phyloP scores from a whole-genome alignment of 176 grass and related monocot species.

The Oryza meridionalis region DNA sequence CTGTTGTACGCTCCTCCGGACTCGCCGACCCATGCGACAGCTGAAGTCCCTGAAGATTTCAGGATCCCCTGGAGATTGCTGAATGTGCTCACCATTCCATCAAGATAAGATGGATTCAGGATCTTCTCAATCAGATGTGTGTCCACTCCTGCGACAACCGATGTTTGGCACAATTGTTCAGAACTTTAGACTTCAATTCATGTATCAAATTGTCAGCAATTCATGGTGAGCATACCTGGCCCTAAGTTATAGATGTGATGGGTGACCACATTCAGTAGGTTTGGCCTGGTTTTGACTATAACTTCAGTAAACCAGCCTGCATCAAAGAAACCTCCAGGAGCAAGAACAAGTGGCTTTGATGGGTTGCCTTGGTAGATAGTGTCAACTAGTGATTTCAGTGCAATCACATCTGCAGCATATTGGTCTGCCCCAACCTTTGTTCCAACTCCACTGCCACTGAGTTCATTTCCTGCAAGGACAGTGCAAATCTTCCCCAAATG shows the following conservation, averaged over 20 bases:
- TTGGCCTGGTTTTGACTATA: conserved; percentile 67
- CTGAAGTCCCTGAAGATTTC: conserved; percentile 51
- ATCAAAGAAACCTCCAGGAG: conserved; percentile 90
- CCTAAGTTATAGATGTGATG: conserved; percentile 96
- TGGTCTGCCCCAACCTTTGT: conserved; percentile 54
- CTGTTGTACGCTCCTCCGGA: conserved; percentile 96
- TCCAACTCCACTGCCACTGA: conserved; percentile 71
- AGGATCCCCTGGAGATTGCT: conserved; percentile 60
- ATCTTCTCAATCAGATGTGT: conserved; percentile 73
- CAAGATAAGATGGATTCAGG: conserved; percentile 67
- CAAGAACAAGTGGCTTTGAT: conserved; percentile 73
- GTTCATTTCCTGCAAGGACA: conserved; percentile 78
- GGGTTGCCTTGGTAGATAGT: conserved; percentile 43
- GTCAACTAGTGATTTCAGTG: conserved; percentile 59
- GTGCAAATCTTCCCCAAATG: neutral
- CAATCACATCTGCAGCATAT: conserved; percentile 71
- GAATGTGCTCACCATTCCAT: conserved; percentile 60
- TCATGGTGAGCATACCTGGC: conserved; percentile 52
- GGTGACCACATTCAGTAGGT: conserved; percentile 66
- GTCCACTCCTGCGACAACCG: conserved; percentile 57
- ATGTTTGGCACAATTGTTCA: neutral
- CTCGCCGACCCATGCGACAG: conserved; percentile 81
- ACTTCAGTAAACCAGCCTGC: conserved; percentile 62
- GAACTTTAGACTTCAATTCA: neutral
- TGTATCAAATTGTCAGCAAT: neutral